Percentiles rank a stretch among this genome's conserved stretches.
Evolutionary conservation across 2,329 filamentous ascomycete genomes (phyloP).

Genomic region (Talaromyces sp.): DNA sequence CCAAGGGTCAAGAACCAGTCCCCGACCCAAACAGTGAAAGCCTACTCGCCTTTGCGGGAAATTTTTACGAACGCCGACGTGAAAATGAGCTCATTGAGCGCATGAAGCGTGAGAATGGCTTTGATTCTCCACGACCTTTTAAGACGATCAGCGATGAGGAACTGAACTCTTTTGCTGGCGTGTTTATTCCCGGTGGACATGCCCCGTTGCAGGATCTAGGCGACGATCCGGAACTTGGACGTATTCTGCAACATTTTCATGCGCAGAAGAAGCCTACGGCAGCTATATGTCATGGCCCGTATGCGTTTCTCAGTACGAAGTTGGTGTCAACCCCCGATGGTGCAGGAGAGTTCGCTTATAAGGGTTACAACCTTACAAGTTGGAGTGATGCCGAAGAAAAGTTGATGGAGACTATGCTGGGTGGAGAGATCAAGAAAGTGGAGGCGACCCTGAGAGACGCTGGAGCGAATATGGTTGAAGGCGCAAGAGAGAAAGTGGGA

Average conservation of each 20-base stretch:
- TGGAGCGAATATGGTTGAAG: conserved; percentile 46
- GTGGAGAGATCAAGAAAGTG: conserved; percentile 45
- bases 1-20: conserved; percentile 40
- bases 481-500: conserved; percentile 38
- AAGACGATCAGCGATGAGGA: conserved; percentile 40
- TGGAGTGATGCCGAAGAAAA: conserved; percentile 48
- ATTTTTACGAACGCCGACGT: conserved; percentile 43
- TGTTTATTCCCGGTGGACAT: conserved; percentile 48
- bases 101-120: conserved; percentile 47
- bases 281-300: conserved; percentile 47
- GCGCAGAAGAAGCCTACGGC: conserved; percentile 42
- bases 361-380: conserved; percentile 45
- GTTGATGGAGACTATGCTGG: conserved; percentile 44
- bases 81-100: conserved; percentile 42
- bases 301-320: conserved; percentile 44
- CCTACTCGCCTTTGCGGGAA: conserved; percentile 45
- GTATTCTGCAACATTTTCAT: conserved; percentile 44
- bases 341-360: conserved; percentile 41
- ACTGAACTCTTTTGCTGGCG: conserved; percentile 37
- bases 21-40: conserved; percentile 44
- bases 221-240: conserved; percentile 40
- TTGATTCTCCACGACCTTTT: conserved; percentile 38
- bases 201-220: conserved; percentile 44
- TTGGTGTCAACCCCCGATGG: conserved; percentile 20
- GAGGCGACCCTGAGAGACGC: conserved; percentile 37